Conservation (phyloP, 2,329 filamentous ascomycete genomes). For the Talaromyces funiculosus region DNA sequence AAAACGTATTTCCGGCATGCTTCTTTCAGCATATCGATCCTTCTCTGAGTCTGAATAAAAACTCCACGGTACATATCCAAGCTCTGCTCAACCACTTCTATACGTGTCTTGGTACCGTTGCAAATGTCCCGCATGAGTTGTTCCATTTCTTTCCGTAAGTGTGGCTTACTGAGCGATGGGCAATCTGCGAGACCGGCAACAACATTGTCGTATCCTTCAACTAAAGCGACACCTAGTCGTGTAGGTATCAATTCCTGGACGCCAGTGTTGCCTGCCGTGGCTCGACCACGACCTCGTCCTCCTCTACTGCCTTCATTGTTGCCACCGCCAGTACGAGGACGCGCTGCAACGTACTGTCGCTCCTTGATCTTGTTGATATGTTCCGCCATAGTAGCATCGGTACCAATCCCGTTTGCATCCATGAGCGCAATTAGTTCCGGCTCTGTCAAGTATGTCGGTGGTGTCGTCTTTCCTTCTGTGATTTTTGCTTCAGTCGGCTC, state of each 20-base stretch:
- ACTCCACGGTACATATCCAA: constrained; percentile 81
- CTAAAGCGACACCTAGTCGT: constrained; percentile 80
- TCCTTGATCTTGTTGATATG: constrained; percentile 96
- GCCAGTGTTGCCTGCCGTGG: constrained; percentile 5
- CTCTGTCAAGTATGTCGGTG: constrained; percentile 85
- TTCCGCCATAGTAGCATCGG: constrained; percentile 97
- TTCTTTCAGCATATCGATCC: constrained; percentile 59
- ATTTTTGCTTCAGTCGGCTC: constrained; percentile 85
- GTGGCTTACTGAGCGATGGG: constrained; percentile 82
- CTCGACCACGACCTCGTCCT: constrained; percentile 21
- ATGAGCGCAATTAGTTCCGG: constrained; percentile 93
- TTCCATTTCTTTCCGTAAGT: constrained; percentile 97
- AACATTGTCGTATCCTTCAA: constrained; percentile 92
- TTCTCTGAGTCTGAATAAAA: constrained; percentile 73
- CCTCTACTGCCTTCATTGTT: not conserved
- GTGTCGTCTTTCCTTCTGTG: constrained; percentile 79
- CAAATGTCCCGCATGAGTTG: constrained; percentile 95
- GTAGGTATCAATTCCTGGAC: constrained; percentile 90
- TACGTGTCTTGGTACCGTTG: constrained; percentile 70
- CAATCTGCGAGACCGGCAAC: constrained; percentile 66
- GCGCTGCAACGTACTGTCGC: constrained; percentile 73
- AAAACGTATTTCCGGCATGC: constrained; percentile 54
- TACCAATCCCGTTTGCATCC: constrained; percentile 98
- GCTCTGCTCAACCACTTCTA: constrained; percentile 73
- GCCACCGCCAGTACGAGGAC: constrained; percentile 30